Evolutionary conservation across 2,329 filamentous ascomycete genomes (phyloP), one percentile per base, ranked within the genome.

Genomic region (Zymoseptoria pseudotritici): DNA sequence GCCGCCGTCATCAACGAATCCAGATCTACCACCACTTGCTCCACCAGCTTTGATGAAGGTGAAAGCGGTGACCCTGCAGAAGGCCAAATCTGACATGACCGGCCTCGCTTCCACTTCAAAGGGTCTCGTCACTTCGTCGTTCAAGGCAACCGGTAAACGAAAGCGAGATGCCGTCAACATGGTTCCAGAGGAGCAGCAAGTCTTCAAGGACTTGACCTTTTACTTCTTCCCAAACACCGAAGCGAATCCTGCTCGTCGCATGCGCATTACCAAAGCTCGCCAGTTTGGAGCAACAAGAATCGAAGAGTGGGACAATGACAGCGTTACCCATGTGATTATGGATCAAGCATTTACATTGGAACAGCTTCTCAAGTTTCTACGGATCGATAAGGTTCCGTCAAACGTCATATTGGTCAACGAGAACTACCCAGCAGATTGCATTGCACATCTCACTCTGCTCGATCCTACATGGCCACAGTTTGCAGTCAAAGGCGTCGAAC

Each of bases 181-280:
- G 26, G 63, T 69, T 13, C 65, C 69, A 8, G 65, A 67, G 36
- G 61, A 66, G 1, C 65, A 67, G 42, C 70, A 66, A 46, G 65
- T 73, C 20, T 73, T 74, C 56, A 61, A 62, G 9, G 63, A 59
- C 20, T 59, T 72, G 2, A 67, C 69, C 54, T 73, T 74, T 60
- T 74, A 85, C 74, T 96, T 94, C 71, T 84, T 96, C 5, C 93
- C 91, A 0, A 89, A 94, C 65, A 84, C 91, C 64, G 87, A 93
- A 63, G 81, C 88, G 53, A 83, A 86, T 31, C 82, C 83, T 10
- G 79, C 83, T 7, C 83, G 92, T 49, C 83, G 83, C 58, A 74
- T 86, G 60, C 86, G 89, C 3, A 96, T 97, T 56, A 82, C 82
- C 29, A 91, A 87, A 71, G 86, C 89, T 0, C 81, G 84, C 56